A percentile compares a stretch with the other conserved stretches of the same genome.
Evolutionary conservation across 345 rosid species (phyloP).

Genomic region (Eucalyptus cladocalyx): DNA sequence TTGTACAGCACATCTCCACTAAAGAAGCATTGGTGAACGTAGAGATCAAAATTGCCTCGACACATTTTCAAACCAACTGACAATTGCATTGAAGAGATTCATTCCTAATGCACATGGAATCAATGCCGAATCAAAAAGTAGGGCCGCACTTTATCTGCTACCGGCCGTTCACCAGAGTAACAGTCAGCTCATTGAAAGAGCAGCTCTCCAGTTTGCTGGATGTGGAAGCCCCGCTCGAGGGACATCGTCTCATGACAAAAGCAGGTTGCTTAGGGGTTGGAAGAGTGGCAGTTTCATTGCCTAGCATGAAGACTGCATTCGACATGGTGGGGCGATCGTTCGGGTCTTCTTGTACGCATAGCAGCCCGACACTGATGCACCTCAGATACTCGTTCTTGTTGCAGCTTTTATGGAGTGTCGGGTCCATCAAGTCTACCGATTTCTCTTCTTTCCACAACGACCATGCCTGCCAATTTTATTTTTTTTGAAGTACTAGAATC

Average conservation of each 20-base stretch:
- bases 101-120: background rate
- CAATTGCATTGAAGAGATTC: background rate
- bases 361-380: constrained; percentile 38
- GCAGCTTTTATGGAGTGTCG: constrained; percentile 5
- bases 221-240: constrained; percentile 31
- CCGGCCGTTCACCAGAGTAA: constrained; percentile 43
- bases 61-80: background rate
- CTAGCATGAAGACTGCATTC: constrained; percentile 38
- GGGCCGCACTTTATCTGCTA: background rate
- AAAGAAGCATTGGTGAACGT: background rate
- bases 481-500: background rate
- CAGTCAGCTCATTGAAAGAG: constrained; percentile 28
- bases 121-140: background rate
- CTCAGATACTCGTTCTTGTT: constrained; percentile 8
- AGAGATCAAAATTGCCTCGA: background rate
- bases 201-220: constrained; percentile 31
- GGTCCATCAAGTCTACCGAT: constrained; percentile 23
- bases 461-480: constrained; percentile 27
- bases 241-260: constrained; percentile 16
- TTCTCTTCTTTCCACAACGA: constrained; percentile 28
- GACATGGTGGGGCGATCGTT: constrained; percentile 48
- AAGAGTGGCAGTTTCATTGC: constrained; percentile 16
- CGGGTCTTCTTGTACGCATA: constrained; percentile 54
- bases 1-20: background rate
- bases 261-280: constrained; percentile 45